phyloP scores from a whole-genome alignment of 2,329 filamentous ascomycete species.

The Cercospora citrullina region DNA sequence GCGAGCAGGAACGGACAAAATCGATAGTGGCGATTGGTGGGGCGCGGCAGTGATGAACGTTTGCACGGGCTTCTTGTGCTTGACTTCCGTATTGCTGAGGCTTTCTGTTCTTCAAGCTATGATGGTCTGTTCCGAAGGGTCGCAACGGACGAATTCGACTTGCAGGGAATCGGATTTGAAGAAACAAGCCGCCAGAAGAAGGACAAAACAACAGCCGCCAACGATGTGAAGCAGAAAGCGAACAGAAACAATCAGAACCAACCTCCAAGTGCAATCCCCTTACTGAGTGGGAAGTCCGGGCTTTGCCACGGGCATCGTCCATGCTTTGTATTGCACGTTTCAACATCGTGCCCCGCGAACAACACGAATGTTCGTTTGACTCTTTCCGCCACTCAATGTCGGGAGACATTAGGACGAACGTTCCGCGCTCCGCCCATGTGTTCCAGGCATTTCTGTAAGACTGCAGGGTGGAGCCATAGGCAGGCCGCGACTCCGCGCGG shows the following conservation, averaged over 20 bases:
- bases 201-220: slow-evolving; percentile 24
- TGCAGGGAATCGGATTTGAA: neutral
- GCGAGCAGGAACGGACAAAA: neutral
- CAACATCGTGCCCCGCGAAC: slow-evolving; percentile 21
- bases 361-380: slow-evolving; percentile 27
- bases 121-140: neutral
- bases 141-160: neutral
- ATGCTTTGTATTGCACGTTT: slow-evolving; percentile 26
- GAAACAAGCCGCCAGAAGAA: neutral
- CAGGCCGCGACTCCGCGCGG: slow-evolving; percentile 24
- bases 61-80: neutral
- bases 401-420: slow-evolving; percentile 21
- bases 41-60: neutral
- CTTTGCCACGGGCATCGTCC: slow-evolving; percentile 17
- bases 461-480: slow-evolving; percentile 22
- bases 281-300: slow-evolving; percentile 13
- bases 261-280: slow-evolving; percentile 23
- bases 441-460: slow-evolving; percentile 23
- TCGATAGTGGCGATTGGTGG: neutral
- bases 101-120: neutral
- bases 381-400: slow-evolving; percentile 23
- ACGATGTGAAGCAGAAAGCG: slow-evolving; percentile 22
- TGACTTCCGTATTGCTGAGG: neutral
- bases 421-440: slow-evolving; percentile 23
- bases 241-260: slow-evolving; percentile 22